phyloP scores from a whole-genome alignment of 208 protist species.

The Trypanosoma theileri region DNA sequence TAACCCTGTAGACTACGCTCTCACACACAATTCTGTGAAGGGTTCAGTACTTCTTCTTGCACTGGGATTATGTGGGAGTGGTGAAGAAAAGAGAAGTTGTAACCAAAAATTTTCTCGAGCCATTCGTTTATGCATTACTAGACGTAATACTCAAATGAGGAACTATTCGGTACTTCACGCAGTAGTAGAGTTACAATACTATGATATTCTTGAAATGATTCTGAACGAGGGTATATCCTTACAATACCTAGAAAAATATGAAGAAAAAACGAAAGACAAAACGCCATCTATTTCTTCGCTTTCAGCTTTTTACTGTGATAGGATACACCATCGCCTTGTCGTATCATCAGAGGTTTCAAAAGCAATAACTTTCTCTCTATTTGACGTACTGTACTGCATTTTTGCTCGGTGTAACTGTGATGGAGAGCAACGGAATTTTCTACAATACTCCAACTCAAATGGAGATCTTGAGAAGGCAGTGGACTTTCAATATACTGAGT shows the following conservation, averaged over 20 bases:
- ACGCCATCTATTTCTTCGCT: slow-evolving; percentile 9
- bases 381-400: slow-evolving; percentile 19
- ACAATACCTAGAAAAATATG: neutral
- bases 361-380: neutral
- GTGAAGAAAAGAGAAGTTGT: slow-evolving; percentile 19
- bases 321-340: neutral
- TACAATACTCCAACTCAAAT: slow-evolving; percentile 4
- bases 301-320: slow-evolving; percentile 18
- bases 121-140: slow-evolving; percentile 10
- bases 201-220: slow-evolving; percentile 39
- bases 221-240: slow-evolving; percentile 31
- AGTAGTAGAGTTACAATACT: slow-evolving; percentile 54
- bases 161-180: slow-evolving; percentile 70
- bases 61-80: slow-evolving; percentile 44
- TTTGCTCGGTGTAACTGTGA: slow-evolving; percentile 3
- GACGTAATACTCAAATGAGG: slow-evolving; percentile 1
- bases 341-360: neutral
- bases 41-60: slow-evolving; percentile 59
- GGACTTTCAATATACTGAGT: neutral
- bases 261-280: neutral
- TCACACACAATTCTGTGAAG: slow-evolving; percentile 42
- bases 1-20: slow-evolving; percentile 61
- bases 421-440: slow-evolving; percentile 1
- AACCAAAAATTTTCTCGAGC: slow-evolving; percentile 6
- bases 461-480: slow-evolving; percentile 13